Evolutionary conservation across 208 protist genomes (phyloP).

Genomic region (Acanthamoeba lenticulata): DNA sequence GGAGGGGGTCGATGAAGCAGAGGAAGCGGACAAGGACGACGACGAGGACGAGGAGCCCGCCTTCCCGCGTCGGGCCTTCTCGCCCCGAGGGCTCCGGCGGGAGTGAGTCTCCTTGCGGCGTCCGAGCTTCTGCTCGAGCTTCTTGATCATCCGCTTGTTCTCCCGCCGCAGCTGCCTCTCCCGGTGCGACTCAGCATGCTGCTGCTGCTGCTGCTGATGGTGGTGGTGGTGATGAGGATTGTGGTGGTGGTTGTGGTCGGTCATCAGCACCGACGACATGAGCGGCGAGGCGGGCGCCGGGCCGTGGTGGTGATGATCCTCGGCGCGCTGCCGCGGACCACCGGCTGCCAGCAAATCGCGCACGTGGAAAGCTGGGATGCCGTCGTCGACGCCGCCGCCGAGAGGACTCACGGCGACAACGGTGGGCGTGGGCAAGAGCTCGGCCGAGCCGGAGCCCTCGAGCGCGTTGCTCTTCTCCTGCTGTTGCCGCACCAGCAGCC

Average conservation of each 20-base stretch:
- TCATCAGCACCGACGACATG: neutral
- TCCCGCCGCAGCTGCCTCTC: neutral
- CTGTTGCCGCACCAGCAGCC: neutral
- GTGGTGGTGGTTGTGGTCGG: neutral
- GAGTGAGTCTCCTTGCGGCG: neutral
- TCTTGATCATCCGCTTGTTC: constrained; percentile 49
- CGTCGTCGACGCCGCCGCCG: neutral
- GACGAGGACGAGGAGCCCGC: too few species aligned
- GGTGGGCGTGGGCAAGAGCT: neutral
- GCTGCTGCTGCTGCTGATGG: too few species aligned
- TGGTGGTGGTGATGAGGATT: neutral
- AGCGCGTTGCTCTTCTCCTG: neutral
- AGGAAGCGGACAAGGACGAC: too few species aligned
- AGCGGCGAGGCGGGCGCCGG: neutral
- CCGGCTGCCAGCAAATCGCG: neutral
- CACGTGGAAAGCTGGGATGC: neutral
- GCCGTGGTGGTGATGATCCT: neutral
- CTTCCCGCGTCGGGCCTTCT: too few species aligned
- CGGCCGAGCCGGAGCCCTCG: neutral
- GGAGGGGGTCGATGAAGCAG: too few species aligned
- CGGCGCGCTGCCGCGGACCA: neutral
- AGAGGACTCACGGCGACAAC: neutral
- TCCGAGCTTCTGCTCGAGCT: neutral
- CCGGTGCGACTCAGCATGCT: neutral
- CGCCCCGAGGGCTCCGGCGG: neutral